Evolutionary conservation across 495 filamentous ascomycete species (phyloP), one percentile per base, ranked within the genome.

Genomic region (Penicillium pancosmium): DNA sequence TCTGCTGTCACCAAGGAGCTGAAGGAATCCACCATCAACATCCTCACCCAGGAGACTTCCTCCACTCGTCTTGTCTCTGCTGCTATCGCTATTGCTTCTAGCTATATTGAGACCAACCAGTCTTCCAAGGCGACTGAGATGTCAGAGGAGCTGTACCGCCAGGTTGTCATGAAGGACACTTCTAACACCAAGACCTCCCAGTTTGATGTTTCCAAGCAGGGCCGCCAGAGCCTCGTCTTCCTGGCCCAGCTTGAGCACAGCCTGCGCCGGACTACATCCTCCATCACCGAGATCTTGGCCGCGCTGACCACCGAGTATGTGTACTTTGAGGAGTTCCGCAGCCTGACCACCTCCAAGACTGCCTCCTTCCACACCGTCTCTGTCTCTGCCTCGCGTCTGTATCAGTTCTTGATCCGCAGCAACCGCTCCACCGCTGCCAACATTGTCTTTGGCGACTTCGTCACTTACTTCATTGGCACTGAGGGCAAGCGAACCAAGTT

Each of bases 261-360:
- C 46, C 59, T 75, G 13, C 63, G 50, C 25, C 47, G 64, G 51
- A 62, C 57, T 21, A 64, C 59, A 11, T 69, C 63, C 15, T 73
- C 69, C 9, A 41, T 77, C 52, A 73, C 71, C 31, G 74, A 77
- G 54, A 69, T 77, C 36, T 65, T 71, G 53, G 69, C 74, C 2
- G 56, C 69, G 11, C 55, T 77, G 33, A 69, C 69, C 10, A 71
- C 74, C 10, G 67, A 77, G 55, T 73, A 70, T 41, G 62, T 73
- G 13, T 75, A 77, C 59, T 77, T 74, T 36, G 72, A 75, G 58
- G 72, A 71, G 50, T 69, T 75, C 69, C 64, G 72, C 36, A 66
- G 49, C 53, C 60, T 60, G 10, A 63, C 65, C 35, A 59, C 50
- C 19, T 63, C 67, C 27, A 75, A 73, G 64, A 63, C 41, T 41